A percentile compares a stretch with the other conserved stretches of the same genome.
Evolutionary conservation across 1,284 basidiomycete species (phyloP).

Genomic region (Austroboletus niveus): DNA sequence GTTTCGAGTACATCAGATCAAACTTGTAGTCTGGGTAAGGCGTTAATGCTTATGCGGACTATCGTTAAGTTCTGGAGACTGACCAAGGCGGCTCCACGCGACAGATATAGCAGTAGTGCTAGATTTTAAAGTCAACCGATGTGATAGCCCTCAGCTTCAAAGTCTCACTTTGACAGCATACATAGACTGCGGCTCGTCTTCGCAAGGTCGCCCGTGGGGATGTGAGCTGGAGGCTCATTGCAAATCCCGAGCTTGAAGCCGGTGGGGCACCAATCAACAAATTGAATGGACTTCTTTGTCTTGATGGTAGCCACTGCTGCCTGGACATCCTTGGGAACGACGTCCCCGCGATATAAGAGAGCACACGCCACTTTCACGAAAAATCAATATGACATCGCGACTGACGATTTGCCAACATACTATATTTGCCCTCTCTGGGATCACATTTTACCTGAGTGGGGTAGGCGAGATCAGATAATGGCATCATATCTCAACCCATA

Average conservation of each 20-base stretch:
- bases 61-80: conserved; percentile 11
- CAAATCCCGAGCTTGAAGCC: conserved; percentile 98
- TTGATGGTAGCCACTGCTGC: conserved; percentile 93
- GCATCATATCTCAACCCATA: not conserved
- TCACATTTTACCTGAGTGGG: conserved; percentile 78
- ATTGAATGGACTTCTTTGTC: conserved; percentile 96
- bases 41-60: conserved; percentile 12
- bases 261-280: conserved; percentile 98
- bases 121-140: conserved; percentile 9
- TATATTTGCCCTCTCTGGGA: conserved; percentile 96
- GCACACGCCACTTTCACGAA: conserved; percentile 73
- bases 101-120: conserved; percentile 93
- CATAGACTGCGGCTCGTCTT: conserved; percentile 93
- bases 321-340: conserved; percentile 96
- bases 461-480: conserved; percentile 7
- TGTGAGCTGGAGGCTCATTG: conserved; percentile 89
- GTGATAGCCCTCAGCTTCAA: not conserved
- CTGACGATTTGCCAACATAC: conserved; percentile 43
- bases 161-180: conserved; percentile 83
- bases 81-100: conserved; percentile 91
- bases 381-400: conserved; percentile 1
- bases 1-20: conserved; percentile 96
- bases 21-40: conserved; percentile 86
- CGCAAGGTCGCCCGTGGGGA: conserved; percentile 94
- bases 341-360: conserved; percentile 91